Evolutionary conservation across 163 green algal genomes (phyloP).

Genomic region (Chloromonas sp.): DNA sequence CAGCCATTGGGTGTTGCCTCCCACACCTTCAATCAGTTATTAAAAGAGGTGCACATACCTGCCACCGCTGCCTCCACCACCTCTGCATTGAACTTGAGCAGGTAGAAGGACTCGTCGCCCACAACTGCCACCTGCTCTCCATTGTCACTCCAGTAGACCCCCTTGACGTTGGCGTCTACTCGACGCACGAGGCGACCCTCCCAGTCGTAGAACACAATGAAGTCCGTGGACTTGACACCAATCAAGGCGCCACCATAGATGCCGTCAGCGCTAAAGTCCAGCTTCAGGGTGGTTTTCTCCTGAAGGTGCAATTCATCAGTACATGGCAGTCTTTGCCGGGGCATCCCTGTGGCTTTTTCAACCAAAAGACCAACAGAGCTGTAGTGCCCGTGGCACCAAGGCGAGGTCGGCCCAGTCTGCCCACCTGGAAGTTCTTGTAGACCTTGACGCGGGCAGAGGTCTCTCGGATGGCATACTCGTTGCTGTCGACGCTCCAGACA

Average conservation of each 20-base stretch:
- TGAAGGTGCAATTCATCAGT: not conserved
- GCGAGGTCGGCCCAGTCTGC: not conserved
- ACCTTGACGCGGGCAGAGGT: conserved; percentile 71
- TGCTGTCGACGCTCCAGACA: conserved; percentile 86
- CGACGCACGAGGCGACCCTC: conserved; percentile 53
- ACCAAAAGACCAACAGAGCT: too few relatives aligned
- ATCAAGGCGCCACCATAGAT: conserved; percentile 83
- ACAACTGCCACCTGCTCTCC: conserved; percentile 80
- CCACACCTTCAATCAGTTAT: too few relatives aligned
- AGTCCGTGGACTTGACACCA: conserved; percentile 72
- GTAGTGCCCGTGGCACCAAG: too few relatives aligned
- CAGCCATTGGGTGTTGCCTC: too few relatives aligned
- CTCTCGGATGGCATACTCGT: conserved; percentile 78
- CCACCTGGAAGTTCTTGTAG: conserved; percentile 86
- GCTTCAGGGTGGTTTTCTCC: conserved; percentile 75
- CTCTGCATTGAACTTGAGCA: conserved; percentile 73
- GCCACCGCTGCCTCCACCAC: conserved; percentile 19
- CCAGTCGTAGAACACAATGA: conserved; percentile 98
- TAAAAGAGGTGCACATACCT: not conserved
- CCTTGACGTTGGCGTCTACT: conserved; percentile 78
- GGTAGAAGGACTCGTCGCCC: conserved; percentile 82
- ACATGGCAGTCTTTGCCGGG: too few relatives aligned
- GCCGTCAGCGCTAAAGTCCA: conserved; percentile 74
- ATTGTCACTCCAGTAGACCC: conserved; percentile 85
- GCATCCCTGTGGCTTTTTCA: not conserved